A percentile compares a stretch with the other conserved stretches of the same genome.
Evolutionary conservation across 495 filamentous ascomycete genomes (phyloP).

Genomic region (Penicillium coprophilum): DNA sequence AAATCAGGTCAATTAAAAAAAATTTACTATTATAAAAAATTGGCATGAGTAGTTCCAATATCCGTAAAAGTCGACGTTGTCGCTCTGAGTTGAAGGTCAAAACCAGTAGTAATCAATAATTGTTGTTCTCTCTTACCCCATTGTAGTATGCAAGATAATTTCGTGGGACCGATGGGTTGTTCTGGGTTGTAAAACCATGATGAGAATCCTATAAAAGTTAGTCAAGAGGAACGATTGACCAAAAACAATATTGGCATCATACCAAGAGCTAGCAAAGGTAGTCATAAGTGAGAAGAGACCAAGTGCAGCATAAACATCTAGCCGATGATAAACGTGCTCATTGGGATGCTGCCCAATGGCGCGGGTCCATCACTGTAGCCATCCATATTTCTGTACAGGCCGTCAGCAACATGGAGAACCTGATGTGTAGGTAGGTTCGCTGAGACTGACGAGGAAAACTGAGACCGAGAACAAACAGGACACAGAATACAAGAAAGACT

Average conservation of each 20-base stretch:
- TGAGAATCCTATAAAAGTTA: slow-evolving; percentile 16
- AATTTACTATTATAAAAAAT: neutral
- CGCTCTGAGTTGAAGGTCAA: slow-evolving; percentile 12
- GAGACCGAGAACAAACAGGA: slow-evolving; percentile 25
- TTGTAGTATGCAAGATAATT: slow-evolving; percentile 21
- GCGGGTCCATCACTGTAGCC: slow-evolving; percentile 37
- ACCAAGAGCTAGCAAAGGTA: slow-evolving; percentile 20
- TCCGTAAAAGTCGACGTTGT: slow-evolving; percentile 27
- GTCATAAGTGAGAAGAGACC: slow-evolving; percentile 18
- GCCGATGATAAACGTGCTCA: slow-evolving; percentile 33
- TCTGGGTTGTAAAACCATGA: slow-evolving; percentile 22
- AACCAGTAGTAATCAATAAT: neutral
- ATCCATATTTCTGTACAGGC: slow-evolving; percentile 30
- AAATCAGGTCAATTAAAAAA: neutral
- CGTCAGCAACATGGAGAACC: neutral
- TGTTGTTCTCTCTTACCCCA: slow-evolving; percentile 12
- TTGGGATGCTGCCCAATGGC: slow-evolving; percentile 26
- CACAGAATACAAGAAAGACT: slow-evolving; percentile 24
- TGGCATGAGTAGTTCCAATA: slow-evolving; percentile 16
- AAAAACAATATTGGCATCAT: neutral
- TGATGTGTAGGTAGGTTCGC: neutral
- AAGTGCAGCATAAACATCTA: slow-evolving; percentile 23
- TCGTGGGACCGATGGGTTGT: slow-evolving; percentile 24
- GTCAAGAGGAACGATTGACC: neutral
- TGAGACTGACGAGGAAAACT: slow-evolving; percentile 23